phyloP scores from a whole-genome alignment of 345 rosid species.

The Eucalyptus marginata region DNA sequence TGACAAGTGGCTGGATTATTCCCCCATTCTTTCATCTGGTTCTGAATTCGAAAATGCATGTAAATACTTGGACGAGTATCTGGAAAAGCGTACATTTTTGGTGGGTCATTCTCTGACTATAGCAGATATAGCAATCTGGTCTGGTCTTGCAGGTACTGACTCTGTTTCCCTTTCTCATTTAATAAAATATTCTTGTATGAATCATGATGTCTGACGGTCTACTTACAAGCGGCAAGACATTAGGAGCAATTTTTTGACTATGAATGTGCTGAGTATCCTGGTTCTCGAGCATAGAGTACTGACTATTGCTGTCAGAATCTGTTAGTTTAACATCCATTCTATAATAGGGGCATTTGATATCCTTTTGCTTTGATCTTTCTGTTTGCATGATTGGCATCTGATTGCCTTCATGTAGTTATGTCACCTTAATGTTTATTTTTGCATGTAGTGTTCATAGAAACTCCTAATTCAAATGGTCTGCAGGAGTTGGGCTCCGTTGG shows the following conservation, averaged over 20 bases:
- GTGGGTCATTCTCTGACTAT: conserved; percentile 61
- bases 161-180: neutral
- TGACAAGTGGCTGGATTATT: conserved; percentile 81
- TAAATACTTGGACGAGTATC: conserved; percentile 32
- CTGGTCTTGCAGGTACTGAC: conserved; percentile 65
- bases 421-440: neutral
- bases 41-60: conserved; percentile 84
- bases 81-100: conserved; percentile 45
- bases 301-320: neutral
- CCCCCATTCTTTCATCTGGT: conserved; percentile 52
- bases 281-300: neutral
- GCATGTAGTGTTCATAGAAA: neutral
- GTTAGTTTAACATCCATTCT: neutral
- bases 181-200: neutral
- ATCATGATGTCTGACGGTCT: neutral
- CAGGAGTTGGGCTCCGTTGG: conserved; percentile 85
- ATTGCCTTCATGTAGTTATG: neutral
- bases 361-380: neutral
- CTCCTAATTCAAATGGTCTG: neutral
- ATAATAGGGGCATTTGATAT: neutral
- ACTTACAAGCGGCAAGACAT: neutral
- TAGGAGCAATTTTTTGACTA: neutral
- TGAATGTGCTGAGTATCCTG: neutral
- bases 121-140: conserved; percentile 87
- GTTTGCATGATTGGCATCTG: neutral